Conservation (phyloP, 179 eudicot genomes). For the Patellifolia procumbens region DNA sequence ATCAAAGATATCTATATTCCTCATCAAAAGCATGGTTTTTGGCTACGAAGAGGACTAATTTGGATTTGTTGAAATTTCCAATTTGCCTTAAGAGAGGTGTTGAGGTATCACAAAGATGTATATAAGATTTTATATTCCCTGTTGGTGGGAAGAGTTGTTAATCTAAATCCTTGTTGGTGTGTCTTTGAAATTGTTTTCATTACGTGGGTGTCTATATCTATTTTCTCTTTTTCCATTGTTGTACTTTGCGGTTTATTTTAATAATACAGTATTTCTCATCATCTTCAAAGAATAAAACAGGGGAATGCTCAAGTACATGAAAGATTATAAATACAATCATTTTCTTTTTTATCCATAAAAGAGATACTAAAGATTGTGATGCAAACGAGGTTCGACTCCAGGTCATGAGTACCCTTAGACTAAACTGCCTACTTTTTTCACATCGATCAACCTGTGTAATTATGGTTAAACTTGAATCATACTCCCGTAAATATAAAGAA, state of each 20-base stretch:
- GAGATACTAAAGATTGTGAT: no score
- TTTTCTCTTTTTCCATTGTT: neutral
- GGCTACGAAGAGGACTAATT: constrained; percentile 6
- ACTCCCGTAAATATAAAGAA: no score
- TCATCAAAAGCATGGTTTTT: constrained; percentile 15
- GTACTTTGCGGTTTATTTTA: constrained; percentile 9
- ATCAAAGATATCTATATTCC: neutral
- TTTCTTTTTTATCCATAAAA: no score
- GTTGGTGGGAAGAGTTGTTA: constrained; percentile 24
- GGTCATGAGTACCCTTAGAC: no score
- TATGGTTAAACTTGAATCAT: no score
- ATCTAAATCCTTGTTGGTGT: constrained; percentile 26
- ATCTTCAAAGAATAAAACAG: neutral
- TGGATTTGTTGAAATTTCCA: neutral
- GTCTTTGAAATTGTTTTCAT: constrained; percentile 30
- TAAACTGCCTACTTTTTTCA: no score
- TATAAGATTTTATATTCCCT: constrained; percentile 15
- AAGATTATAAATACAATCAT: neutral
- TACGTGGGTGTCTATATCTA: constrained; percentile 14
- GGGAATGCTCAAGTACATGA: neutral
- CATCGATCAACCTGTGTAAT: no score
- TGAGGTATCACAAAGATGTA: constrained; percentile 24
- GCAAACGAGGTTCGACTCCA: no score
- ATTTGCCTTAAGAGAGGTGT: constrained; percentile 12
- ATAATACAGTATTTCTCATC: neutral